These are phyloP conservation scores for Colletotrichum spaethianum DNA, from an alignment of 2,329 filamentous ascomycete species.

Conservation along the genomic window DNA sequence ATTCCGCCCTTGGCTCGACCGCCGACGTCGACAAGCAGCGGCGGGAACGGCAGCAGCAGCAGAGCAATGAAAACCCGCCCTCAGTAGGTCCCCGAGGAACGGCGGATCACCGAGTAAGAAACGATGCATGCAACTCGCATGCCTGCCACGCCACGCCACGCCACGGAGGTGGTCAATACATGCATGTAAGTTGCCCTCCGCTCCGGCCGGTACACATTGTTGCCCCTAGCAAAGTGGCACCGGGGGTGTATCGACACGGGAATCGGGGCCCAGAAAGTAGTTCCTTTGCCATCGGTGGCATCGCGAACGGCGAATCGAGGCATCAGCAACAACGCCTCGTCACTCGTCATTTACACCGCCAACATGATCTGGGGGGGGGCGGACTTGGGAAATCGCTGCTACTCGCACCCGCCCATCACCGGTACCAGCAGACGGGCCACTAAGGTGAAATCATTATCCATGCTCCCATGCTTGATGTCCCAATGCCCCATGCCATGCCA, in stretches of 20 bases:
- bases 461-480: conserved; percentile 20
- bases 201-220: conserved; percentile 9
- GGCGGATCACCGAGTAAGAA: conserved; percentile 25
- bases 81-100: conserved; percentile 7
- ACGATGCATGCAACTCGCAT: conserved; percentile 26
- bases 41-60: not conserved
- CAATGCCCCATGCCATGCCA: conserved; percentile 27
- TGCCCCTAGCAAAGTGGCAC: conserved; percentile 26
- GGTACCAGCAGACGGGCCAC: conserved; percentile 15
- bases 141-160: conserved; percentile 8
- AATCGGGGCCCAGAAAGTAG: not conserved
- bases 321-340: not conserved
- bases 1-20: conserved; percentile 26
- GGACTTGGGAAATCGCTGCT: not conserved
- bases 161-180: conserved; percentile 11
- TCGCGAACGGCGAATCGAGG: conserved; percentile 11
- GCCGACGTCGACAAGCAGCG: conserved; percentile 17
- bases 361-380: too few species aligned
- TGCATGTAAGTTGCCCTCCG: conserved; percentile 16
- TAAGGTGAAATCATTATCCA: conserved; percentile 31
- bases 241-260: conserved; percentile 14
- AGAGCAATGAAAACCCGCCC: conserved; percentile 2
- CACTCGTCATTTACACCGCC: conserved; percentile 27
- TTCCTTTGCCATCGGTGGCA: conserved; percentile 5
- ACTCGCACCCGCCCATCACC: not conserved